phyloP scores from a whole-genome alignment of 352 stramenopile species.

The Phytophthora aleatoria region DNA sequence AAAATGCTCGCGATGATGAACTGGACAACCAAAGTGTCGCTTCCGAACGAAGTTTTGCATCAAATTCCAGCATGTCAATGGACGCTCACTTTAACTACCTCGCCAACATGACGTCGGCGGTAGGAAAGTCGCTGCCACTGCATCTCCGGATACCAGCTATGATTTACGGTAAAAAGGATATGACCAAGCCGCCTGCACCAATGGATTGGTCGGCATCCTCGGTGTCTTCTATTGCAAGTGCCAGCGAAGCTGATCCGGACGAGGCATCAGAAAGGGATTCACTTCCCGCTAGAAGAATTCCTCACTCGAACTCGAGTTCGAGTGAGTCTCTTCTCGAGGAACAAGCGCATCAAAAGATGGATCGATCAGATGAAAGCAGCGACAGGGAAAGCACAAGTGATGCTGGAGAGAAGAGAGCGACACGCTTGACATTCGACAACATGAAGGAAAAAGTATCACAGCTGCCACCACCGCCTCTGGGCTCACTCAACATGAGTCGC shows the following conservation, averaged over 20 bases:
- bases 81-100: slow-evolving; percentile 54
- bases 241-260: slow-evolving; percentile 1
- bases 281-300: not conserved
- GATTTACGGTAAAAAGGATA: slow-evolving; percentile 40
- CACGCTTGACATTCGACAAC: slow-evolving; percentile 22
- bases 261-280: slow-evolving; percentile 2
- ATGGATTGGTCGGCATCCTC: slow-evolving; percentile 40
- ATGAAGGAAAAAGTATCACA: slow-evolving; percentile 31
- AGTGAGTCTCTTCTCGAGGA: slow-evolving; percentile 23
- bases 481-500: slow-evolving; percentile 53
- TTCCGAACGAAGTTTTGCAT: slow-evolving; percentile 40
- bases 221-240: slow-evolving; percentile 28
- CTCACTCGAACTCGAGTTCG: slow-evolving; percentile 15
- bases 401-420: not conserved
- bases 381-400: slow-evolving; percentile 1
- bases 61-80: slow-evolving; percentile 53
- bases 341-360: slow-evolving; percentile 2
- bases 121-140: slow-evolving; percentile 47
- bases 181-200: slow-evolving; percentile 42
- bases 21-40: slow-evolving; percentile 15
- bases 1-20: slow-evolving; percentile 9
- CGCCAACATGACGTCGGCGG: slow-evolving; percentile 49
- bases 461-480: slow-evolving; percentile 45
- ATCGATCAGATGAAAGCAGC: slow-evolving; percentile 15
- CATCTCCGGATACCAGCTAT: slow-evolving; percentile 47